Evolutionary conservation across 1,284 basidiomycete species (phyloP), one percentile per base, ranked within the genome.

Genomic region (Rhodotorula sp.): DNA sequence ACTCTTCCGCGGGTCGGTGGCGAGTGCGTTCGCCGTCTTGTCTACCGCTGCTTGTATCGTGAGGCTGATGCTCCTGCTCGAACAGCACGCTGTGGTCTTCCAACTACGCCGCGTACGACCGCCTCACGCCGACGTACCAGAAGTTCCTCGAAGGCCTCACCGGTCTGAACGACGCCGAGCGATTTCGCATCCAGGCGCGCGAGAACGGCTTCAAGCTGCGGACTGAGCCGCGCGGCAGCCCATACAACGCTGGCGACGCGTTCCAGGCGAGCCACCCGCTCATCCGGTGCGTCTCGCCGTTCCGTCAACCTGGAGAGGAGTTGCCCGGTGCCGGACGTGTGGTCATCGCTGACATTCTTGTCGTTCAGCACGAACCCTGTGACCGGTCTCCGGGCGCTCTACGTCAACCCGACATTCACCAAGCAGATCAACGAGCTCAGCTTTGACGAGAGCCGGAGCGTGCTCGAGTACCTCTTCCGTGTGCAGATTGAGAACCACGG

Each of bases 331-430:
- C 19, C 21, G 13, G 14, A 7, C 4, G 48, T 19, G 21, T 49
- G 48, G 52, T n/a, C 49, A 16, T 50, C 60, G 58, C 4, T 19
- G 2, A 45, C 41, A 23, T 14, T 14, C 13, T 7, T 7, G 34
- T 34, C 34, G 34, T 3, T 7, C 49, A 62, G 61, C 14, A 66
- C 65, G 25, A 83, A 82, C 77, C 87, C 87, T 5, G 86, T 89
- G 7, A 90, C 89, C 0, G 89, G 89, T 7, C 88, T 85, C 83
- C 89, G 89, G 78, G 82, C 74, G 10, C 80, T 90, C 45, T 90
- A 87, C 75, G 87, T 90, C 65, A 89, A 90, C 82, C 77, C 79
- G 56, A 85, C 84, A 8, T 90, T 90, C 81, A 90, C 88, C 8
- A 72, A 68, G 16, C 84, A 85, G 61, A 88, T 90, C 77, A 81